Conservation (phyloP, 306 rosid genomes). For the Benincasa hispida region DNA sequence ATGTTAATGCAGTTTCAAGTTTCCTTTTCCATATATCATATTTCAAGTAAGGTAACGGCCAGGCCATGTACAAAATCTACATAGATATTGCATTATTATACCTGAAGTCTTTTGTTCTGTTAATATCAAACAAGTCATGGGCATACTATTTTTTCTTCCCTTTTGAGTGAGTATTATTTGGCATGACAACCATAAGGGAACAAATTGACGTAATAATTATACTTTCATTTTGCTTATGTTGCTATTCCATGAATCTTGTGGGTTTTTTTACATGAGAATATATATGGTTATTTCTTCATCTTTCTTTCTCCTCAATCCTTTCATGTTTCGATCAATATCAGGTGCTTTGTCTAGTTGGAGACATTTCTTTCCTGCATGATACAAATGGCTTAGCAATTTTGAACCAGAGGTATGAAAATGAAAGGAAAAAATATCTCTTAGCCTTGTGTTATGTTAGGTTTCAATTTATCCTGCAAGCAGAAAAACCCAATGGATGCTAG, state of each 20-base stretch:
- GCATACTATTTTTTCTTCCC: neutral
- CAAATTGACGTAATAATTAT: neutral
- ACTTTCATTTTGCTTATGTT: neutral
- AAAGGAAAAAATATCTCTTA: conserved; percentile 4
- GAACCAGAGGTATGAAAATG: conserved; percentile 51
- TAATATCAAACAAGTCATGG: neutral
- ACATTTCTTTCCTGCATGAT: conserved; percentile 85
- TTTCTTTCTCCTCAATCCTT: conserved; percentile 5
- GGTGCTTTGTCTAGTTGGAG: conserved; percentile 86
- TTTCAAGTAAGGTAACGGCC: neutral
- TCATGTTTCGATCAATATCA: conserved; percentile 20
- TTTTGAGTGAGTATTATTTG: neutral
- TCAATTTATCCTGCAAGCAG: too few relatives aligned
- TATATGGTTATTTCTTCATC: neutral
- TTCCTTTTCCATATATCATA: neutral
- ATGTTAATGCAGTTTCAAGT: neutral
- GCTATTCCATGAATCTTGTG: neutral
- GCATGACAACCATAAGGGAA: neutral
- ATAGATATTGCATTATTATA: neutral
- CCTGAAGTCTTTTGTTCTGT: neutral
- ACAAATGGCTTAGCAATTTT: conserved; percentile 82
- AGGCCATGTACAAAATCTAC: neutral
- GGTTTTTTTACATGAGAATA: neutral
- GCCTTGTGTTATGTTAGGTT: neutral
- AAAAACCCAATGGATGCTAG: too few relatives aligned